Evolutionary conservation across 2,329 filamentous ascomycete species (phyloP), one percentile per base, ranked within the genome.

Genomic region (Colletotrichum australisinense): DNA sequence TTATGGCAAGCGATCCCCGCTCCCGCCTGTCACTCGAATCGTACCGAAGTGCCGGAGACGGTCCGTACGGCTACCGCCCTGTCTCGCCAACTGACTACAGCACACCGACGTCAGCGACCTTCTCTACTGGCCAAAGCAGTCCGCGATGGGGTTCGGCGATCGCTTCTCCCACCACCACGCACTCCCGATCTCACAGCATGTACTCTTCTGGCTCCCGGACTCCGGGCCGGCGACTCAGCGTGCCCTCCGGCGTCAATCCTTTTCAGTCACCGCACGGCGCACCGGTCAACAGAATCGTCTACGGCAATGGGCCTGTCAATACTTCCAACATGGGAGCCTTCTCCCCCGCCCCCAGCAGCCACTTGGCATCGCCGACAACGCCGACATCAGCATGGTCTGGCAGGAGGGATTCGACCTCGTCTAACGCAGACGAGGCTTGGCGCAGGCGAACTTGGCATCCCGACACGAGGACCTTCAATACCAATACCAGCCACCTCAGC

Each of bases 371-470:
- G 1, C 95, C 95, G 5, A 93, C 91, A 1, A 88, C 85, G 55
- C 90, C 92, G 0, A 87, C 88, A 0, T 90, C 92, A 42, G 86
- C 87, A 8, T 93, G 91, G 82, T 88, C 89, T 5, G 76, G 66
- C 9, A 86, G 93, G 35, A 88, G 92, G 55, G 93, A 95, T 53
- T 93, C 93, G 0, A 85, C 86, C 3, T 85, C 88, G 9, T 90
- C 88, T 64, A 85, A 87, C 24, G 84, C 89, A 1, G 95, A 97
- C 75, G 92, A 95, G 55, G 93, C 94, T 68, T 94, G 92, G 89
- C 91, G 95, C 75, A 88, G 95, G 74, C 90, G 95, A 66, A 98
- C 95, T 3, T 98, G 95, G 95, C 95, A 98, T 82, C 94, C 95
- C 0, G 94, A 95, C 74, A 93, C 91, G 72, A 88, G 89, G 19